These are phyloP conservation scores for Malassezia arunalokei DNA, from an alignment of 1,284 basidiomycete species.

Conservation along the genomic window DNA sequence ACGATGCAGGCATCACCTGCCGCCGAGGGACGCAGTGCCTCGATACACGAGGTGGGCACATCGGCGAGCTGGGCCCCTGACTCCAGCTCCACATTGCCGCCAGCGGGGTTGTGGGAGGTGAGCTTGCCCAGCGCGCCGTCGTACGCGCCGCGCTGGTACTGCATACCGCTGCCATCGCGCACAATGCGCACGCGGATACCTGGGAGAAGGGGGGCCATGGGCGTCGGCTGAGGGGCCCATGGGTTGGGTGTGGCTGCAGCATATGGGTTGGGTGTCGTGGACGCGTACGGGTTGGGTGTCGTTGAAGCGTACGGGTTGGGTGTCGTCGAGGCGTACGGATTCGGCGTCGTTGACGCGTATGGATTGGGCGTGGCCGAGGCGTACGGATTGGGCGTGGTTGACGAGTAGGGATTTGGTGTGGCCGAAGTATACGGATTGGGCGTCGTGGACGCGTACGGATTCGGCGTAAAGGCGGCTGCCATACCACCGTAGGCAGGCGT, in stretches of 20 bases:
- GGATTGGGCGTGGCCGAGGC: not conserved
- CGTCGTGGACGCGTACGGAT: conserved; percentile 7
- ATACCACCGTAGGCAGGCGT: conserved; percentile 30
- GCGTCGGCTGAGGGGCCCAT: not conserved
- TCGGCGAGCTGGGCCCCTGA: conserved; percentile 11
- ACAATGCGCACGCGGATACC: conserved; percentile 15
- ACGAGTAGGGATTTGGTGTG: conserved; percentile 1
- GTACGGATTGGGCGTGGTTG: conserved; percentile 14
- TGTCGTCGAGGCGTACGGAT: conserved; percentile 4
- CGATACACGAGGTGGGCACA: conserved; percentile 9
- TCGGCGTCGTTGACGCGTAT: not conserved
- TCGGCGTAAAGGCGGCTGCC: conserved; percentile 1
- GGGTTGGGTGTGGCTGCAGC: conserved; percentile 12
- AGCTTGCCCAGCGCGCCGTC: conserved; percentile 3
- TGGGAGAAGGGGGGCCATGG: conserved; percentile 1
- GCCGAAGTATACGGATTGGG: conserved; percentile 6
- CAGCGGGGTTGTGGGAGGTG: conserved; percentile 1
- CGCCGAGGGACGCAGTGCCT: conserved; percentile 10
- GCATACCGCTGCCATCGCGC: not conserved
- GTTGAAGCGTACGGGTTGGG: conserved; percentile 2
- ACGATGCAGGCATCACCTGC: conserved; percentile 10
- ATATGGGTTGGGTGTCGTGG: not conserved
- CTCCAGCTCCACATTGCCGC: conserved; percentile 8
- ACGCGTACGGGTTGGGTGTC: not conserved
- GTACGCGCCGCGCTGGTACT: conserved; percentile 18